Percentiles rank a stretch among this genome's conserved stretches.
These are phyloP conservation scores for Fraxinus platypoda DNA, from an alignment of 305 asterid species.

Conservation along the genomic window DNA sequence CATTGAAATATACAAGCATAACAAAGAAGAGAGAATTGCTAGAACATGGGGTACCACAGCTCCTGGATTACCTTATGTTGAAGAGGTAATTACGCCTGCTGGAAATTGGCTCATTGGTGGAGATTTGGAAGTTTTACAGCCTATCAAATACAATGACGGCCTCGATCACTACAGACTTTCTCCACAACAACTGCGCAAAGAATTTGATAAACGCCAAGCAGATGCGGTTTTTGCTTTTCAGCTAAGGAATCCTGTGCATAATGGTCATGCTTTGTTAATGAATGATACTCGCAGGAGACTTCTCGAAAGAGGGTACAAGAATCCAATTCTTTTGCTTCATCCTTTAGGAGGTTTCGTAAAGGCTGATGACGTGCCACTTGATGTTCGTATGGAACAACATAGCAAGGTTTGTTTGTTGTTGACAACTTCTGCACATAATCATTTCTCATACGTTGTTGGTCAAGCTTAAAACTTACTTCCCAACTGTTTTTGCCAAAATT, in stretches of 20 bases:
- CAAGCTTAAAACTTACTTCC: not conserved
- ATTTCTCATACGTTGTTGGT: not conserved
- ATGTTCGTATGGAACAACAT: conserved; percentile 87
- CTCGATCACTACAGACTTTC: conserved; percentile 83
- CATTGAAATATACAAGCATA: conserved; percentile 74
- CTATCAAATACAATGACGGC: conserved; percentile 71
- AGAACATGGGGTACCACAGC: conserved; percentile 88
- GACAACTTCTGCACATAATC: not conserved
- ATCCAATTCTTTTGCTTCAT: conserved; percentile 85
- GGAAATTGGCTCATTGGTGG: conserved; percentile 94
- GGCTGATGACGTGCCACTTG: conserved; percentile 88
- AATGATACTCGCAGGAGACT: conserved; percentile 72
- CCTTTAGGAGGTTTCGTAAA: conserved; percentile 82
- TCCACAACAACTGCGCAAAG: conserved; percentile 63
- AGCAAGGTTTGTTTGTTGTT: conserved; percentile 51
- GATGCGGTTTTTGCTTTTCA: conserved; percentile 90
- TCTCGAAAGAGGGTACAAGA: conserved; percentile 71
- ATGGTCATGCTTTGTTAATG: conserved; percentile 83
- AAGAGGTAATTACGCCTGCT: conserved; percentile 60
- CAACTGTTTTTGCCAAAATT: conserved; percentile 2
- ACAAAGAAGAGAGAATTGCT: conserved; percentile 85
- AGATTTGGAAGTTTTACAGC: conserved; percentile 70
- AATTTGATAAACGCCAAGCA: conserved; percentile 66
- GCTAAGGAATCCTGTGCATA: conserved; percentile 85
- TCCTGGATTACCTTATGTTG: conserved; percentile 79